Base-by-base conservation (phyloP, 1,284 basidiomycete species). In the Ceratobasidium theobromae region DNA sequence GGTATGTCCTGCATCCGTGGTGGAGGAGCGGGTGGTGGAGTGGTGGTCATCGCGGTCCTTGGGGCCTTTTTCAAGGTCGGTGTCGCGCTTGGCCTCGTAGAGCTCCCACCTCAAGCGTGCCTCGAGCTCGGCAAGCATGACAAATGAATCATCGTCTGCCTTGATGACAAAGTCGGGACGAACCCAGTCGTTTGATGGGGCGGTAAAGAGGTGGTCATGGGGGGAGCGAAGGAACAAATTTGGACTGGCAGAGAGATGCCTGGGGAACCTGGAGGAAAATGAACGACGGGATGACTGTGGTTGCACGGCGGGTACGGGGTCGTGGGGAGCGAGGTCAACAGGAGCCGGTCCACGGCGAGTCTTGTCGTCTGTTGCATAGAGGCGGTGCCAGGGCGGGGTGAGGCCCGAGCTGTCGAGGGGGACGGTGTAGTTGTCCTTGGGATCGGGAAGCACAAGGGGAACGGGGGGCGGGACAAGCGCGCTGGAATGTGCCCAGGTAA, bases 61-160 rank as follows among this genome's bases (percentile, higher is more conserved):
- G 14, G 27, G 28, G 5, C 33, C 30, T 30, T 60, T 60, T 25
- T 48, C 41, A 4, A 16, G 4, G 43, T 40, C 41, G 16, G 53
- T 43, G 46, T 69, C 68, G 14, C 53, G 38, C 12, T 68, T 46
- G 21, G 71, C 70, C 23, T 67, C 66, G 30, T 67, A 65, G 18
- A 93, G 77, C 70, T 90, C 87, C 12, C 93, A 79, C 38, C 95
- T 83, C 67, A 98, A 77, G 35, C 92, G 84, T 14, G 91, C 84
- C 76, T 98, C 95, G 14, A 98, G 80, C 77, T 98, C 95, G 5
- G 91, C 91, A 25, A 98, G 83, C 84, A 96, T 95, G 66, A 97
- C 85, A 73, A 98, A 96, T 11, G 92, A 85, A 75, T 98, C 95
- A 73, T 98, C 95, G 75, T 98, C 95, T 1, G 89, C 91, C 78